phyloP scores from a whole-genome alignment of 2,329 filamentous ascomycete species.

The Scedosporium aurantiacum region DNA sequence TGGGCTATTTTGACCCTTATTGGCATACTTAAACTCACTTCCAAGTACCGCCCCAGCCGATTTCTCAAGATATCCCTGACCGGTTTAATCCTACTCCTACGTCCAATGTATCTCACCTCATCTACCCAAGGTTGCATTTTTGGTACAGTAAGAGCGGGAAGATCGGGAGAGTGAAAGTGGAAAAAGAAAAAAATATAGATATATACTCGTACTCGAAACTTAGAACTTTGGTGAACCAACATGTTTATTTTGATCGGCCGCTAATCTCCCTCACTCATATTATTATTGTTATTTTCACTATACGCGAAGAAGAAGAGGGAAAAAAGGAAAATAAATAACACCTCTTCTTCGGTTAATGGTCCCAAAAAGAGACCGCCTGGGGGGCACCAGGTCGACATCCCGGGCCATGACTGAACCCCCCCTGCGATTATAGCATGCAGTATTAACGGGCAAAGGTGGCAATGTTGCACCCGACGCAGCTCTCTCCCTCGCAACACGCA shows the following conservation, averaged over 20 bases:
- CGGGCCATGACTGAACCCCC: too few relatives aligned
- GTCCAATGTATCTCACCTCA: not conserved
- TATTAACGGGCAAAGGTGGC: too few relatives aligned
- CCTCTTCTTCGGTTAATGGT: not conserved
- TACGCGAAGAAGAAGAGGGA: not conserved
- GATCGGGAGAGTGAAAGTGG: not conserved
- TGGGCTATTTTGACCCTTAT: not conserved
- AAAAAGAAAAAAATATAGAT: too few relatives aligned
- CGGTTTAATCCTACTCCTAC: too few relatives aligned
- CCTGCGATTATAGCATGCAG: too few relatives aligned
- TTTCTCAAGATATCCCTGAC: not conserved
- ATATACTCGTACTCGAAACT: not conserved
- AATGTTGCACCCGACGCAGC: too few relatives aligned
- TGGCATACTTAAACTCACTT: not conserved
- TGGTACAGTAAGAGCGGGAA: not conserved
- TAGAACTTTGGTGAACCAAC: not conserved
- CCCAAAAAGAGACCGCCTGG: not conserved
- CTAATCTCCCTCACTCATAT: not conserved
- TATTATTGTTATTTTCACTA: not conserved
- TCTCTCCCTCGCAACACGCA: not conserved
- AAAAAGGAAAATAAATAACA: not conserved
- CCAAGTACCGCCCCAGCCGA: not conserved
- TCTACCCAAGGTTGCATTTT: not conserved
- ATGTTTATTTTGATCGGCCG: not conserved
- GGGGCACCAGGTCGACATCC: not conserved